A percentile compares a stretch with the other conserved stretches of the same genome.
These are phyloP conservation scores for Globisporangium paroecandrum DNA, from an alignment of 352 stramenopile species.

Conservation along the genomic window DNA sequence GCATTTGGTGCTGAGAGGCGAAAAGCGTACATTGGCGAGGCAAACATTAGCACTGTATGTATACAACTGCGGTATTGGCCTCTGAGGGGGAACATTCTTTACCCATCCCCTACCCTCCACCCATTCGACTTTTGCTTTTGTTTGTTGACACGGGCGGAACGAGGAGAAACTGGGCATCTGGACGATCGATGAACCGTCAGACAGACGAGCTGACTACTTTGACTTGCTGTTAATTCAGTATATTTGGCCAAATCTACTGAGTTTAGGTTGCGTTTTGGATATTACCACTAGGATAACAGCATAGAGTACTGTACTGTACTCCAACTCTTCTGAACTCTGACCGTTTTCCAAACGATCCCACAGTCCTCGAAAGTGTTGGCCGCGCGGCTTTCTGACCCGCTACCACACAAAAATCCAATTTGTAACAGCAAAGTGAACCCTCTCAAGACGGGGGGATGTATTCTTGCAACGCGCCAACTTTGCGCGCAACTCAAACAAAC, in stretches of 20 bases:
- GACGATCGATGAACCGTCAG: not conserved
- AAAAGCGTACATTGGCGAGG: not conserved
- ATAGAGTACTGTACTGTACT: too few species aligned
- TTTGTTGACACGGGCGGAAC: not conserved
- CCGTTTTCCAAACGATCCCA: too few species aligned
- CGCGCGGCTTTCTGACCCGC: too few species aligned
- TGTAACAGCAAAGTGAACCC: too few species aligned
- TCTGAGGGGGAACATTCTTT: not conserved
- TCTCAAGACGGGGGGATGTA: too few species aligned
- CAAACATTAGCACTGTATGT: not conserved
- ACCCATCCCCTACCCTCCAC: not conserved
- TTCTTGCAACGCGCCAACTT: too few species aligned
- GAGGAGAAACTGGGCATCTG: slow-evolving; percentile 5
- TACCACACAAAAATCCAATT: too few species aligned
- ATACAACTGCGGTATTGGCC: not conserved
- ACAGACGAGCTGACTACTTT: not conserved
- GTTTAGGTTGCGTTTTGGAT: not conserved
- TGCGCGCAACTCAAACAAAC: not conserved
- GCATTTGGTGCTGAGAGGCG: too few species aligned
- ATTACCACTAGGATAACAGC: too few species aligned
- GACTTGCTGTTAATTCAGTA: not conserved
- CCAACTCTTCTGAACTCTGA: too few species aligned
- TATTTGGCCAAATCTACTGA: not conserved
- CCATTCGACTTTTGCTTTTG: not conserved
- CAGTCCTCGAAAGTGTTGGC: too few species aligned